A percentile compares a stretch with the other conserved stretches of the same genome.
phyloP scores from a whole-genome alignment of 2,329 filamentous ascomycete genomes.

The Colletotrichum chrysophilum region DNA sequence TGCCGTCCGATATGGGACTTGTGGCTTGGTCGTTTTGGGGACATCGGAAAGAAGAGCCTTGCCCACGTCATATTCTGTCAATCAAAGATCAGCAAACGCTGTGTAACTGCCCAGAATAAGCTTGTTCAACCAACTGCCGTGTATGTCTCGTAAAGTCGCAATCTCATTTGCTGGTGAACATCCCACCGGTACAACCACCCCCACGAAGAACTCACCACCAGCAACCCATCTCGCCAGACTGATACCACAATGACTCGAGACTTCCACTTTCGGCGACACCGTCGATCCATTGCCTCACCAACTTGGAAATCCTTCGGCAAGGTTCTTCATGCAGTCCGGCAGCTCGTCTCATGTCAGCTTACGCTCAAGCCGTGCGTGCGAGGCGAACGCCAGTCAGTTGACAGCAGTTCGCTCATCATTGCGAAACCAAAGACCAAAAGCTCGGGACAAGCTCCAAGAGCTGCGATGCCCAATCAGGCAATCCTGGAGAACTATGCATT shows the following conservation, averaged over 20 bases:
- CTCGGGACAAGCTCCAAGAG: neutral
- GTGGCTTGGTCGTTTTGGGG: neutral
- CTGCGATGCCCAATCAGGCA: neutral
- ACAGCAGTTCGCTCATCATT: neutral
- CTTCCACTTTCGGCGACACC: neutral
- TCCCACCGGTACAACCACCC: neutral
- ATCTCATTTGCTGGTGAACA: neutral
- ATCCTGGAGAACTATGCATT: neutral
- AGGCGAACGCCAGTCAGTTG: neutral
- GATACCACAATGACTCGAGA: neutral
- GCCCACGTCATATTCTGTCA: neutral
- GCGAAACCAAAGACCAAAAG: neutral
- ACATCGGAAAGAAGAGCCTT: neutral
- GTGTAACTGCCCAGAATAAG: neutral
- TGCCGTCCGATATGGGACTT: neutral
- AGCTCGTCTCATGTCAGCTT: neutral
- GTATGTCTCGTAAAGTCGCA: neutral
- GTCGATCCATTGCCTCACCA: neutral
- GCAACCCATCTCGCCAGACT: neutral
- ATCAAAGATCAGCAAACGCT: neutral
- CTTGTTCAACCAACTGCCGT: neutral
- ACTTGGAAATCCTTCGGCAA: neutral
- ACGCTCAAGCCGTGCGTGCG: neutral
- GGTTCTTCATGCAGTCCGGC: neutral
- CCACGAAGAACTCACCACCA: neutral